Percentiles rank a stretch among this genome's conserved stretches.
phyloP scores from a whole-genome alignment of 1,139 yeast genomes.

The Zygosaccharomyces sapae region DNA sequence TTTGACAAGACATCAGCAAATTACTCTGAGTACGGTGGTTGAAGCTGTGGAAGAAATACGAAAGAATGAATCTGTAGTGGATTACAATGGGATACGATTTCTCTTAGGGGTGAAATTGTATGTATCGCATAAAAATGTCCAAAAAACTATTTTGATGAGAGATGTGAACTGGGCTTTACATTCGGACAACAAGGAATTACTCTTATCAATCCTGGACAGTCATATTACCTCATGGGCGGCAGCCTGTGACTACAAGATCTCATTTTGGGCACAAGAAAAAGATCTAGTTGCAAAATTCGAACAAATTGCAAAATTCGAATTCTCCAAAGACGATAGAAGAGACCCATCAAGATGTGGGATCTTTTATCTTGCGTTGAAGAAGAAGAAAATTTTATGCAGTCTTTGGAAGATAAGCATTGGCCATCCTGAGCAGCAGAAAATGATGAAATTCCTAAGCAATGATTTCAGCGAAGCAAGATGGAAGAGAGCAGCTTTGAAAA shows the following conservation, averaged over 20 bases:
- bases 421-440: constrained; percentile 78
- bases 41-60: constrained; percentile 58
- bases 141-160: constrained; percentile 60
- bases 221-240: constrained; percentile 57
- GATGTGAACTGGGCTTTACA: constrained; percentile 88
- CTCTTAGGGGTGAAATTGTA: constrained; percentile 69
- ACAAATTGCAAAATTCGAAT: constrained; percentile 64
- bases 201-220: constrained; percentile 53
- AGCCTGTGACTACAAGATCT: constrained; percentile 58
- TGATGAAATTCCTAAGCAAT: constrained; percentile 68
- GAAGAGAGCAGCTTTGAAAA: constrained; percentile 84
- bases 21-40: constrained; percentile 67
- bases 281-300: constrained; percentile 57
- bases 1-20: constrained; percentile 86
- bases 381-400: constrained; percentile 71
- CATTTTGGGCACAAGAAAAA: constrained; percentile 66
- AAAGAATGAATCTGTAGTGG: constrained; percentile 50
- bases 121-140: constrained; percentile 48
- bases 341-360: constrained; percentile 76
- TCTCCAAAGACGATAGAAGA: constrained; percentile 41
- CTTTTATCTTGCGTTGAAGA: constrained; percentile 70
- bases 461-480: constrained; percentile 74
- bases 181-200: constrained; percentile 68
- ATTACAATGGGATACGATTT: constrained; percentile 68
- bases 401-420: constrained; percentile 77